Evolutionary conservation across 2,329 filamentous ascomycete species (phyloP).

Genomic region (Cercospora zeae-maydis): DNA sequence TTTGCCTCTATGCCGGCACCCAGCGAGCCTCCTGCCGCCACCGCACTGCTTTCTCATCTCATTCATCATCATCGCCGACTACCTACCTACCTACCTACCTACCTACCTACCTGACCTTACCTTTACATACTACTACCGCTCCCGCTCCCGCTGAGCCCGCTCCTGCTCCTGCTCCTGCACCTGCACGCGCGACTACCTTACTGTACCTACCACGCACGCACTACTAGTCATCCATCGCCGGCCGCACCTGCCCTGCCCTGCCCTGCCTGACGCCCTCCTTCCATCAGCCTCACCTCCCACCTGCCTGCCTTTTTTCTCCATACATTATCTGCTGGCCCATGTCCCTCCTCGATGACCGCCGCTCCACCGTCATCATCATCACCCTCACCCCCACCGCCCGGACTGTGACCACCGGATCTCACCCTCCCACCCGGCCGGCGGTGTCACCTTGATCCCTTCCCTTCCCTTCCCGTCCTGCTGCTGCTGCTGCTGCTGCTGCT

Average conservation of each 20-base stretch:
- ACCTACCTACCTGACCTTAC: too few species aligned
- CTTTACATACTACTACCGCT: too few species aligned
- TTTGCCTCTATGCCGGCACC: constrained; percentile 14
- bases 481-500: not conserved
- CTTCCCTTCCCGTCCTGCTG: not conserved
- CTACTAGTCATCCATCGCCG: not conserved
- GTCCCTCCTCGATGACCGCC: not conserved
- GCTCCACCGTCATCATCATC: not conserved
- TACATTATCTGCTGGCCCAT: not conserved
- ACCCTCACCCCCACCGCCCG: not conserved
- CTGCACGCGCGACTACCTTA: not conserved
- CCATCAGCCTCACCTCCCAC: not conserved
- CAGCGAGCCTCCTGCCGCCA: constrained; percentile 10
- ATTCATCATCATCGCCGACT: too few species aligned
- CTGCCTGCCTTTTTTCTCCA: too few species aligned
- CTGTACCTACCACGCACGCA: too few species aligned
- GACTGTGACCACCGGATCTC: not conserved
- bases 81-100: too few species aligned
- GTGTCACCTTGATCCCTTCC: constrained; percentile 1
- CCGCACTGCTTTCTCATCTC: not conserved
- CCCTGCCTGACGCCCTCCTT: not conserved
- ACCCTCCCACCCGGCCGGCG: constrained; percentile 3
- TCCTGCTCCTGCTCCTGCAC: not conserved
- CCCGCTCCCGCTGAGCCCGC: too few species aligned
- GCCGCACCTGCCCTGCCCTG: not conserved